phyloP scores from a whole-genome alignment of 768 basidiomycete species.

The Lentinula guzmanii region DNA sequence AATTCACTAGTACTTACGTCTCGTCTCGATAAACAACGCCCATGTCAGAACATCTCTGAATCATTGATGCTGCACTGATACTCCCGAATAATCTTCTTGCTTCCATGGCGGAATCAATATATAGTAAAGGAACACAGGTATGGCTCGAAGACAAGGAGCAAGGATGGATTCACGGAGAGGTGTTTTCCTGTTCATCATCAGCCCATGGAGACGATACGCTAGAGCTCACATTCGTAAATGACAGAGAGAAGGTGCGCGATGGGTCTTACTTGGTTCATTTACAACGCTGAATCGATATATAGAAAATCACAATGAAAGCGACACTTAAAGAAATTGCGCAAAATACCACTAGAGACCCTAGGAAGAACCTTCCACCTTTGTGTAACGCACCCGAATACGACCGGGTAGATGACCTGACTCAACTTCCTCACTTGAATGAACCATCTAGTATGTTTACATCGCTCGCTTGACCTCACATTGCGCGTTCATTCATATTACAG shows the following conservation, averaged over 20 bases:
- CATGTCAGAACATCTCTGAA: not conserved
- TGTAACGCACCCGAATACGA: constrained; percentile 95
- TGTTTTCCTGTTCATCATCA: not conserved
- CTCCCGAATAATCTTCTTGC: not conserved
- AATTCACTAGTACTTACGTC: no score
- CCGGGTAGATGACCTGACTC: constrained; percentile 95
- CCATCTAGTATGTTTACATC: constrained; percentile 65
- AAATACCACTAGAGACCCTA: not conserved
- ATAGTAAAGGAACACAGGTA: constrained; percentile 83
- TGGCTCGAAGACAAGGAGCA: constrained; percentile 94
- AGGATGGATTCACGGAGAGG: constrained; percentile 87
- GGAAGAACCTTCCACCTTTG: constrained; percentile 65
- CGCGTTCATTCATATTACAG: constrained; percentile 29
- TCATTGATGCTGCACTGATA: not conserved
- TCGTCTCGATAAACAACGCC: no score
- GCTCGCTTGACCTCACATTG: constrained; percentile 14
- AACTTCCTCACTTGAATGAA: constrained; percentile 96
- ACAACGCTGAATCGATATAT: not conserved
- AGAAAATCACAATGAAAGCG: not conserved
- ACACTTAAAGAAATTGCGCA: not conserved
- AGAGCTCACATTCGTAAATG: not conserved
- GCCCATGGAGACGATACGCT: not conserved
- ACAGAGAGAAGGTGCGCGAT: not conserved
- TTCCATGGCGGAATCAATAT: constrained; percentile 85
- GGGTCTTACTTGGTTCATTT: not conserved